Evolutionary conservation across 2,329 filamentous ascomycete genomes (phyloP).

Genomic region (Colletotrichum scovillei): DNA sequence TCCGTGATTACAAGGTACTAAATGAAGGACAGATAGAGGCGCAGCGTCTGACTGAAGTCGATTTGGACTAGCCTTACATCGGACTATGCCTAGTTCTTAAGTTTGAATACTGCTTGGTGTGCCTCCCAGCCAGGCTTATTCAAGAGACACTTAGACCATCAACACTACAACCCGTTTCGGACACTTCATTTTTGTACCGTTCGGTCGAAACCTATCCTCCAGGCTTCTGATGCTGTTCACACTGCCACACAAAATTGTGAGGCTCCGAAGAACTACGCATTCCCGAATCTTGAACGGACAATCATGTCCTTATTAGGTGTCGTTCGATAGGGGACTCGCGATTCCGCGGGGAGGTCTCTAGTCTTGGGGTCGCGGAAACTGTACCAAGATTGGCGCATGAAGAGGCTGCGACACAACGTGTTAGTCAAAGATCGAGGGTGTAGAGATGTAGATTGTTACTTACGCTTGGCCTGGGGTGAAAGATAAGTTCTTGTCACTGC

Average conservation of each 20-base stretch:
- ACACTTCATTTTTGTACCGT: not conserved
- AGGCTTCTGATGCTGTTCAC: not conserved
- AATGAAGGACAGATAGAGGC: not conserved
- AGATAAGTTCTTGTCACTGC: not conserved
- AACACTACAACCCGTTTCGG: not conserved
- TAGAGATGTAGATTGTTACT: not conserved
- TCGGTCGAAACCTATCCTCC: not conserved
- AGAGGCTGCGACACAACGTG: not conserved
- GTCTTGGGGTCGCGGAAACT: not conserved
- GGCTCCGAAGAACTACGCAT: not conserved
- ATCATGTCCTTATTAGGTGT: not conserved
- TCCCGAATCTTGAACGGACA: not conserved
- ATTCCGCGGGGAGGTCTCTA: not conserved
- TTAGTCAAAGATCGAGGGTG: not conserved
- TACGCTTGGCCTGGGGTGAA: slow-evolving; percentile 7
- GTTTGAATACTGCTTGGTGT: not conserved
- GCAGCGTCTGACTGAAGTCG: too few relatives aligned
- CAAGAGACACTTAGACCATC: not conserved
- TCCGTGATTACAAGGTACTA: not conserved
- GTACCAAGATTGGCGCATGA: slow-evolving; percentile 2
- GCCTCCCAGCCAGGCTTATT: not conserved
- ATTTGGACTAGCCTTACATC: too few relatives aligned
- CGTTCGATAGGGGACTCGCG: not conserved
- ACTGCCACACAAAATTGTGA: not conserved
- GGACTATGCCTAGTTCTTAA: too few relatives aligned